phyloP scores from a whole-genome alignment of 2,329 filamentous ascomycete genomes.

The Ploettnerulaceae sp. region DNA sequence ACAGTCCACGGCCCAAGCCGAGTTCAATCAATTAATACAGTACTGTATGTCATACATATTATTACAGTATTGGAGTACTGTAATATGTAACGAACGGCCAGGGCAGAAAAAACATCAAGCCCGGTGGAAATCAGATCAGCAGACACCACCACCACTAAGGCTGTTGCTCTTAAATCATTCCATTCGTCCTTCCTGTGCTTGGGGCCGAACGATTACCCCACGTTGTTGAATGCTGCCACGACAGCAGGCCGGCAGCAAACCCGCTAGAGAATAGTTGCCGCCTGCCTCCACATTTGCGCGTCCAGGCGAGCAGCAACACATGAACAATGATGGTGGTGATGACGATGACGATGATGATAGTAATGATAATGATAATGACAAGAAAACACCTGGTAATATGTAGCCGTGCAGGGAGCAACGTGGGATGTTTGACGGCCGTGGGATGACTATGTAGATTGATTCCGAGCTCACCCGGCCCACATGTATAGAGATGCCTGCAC shows the following conservation, averaged over 20 bases:
- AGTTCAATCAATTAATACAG: no score
- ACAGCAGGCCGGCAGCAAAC: constrained; percentile 27
- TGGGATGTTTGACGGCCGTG: no score
- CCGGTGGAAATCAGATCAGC: constrained; percentile 9
- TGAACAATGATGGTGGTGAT: no score
- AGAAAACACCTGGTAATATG: no score
- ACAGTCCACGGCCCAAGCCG: no score
- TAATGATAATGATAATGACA: no score
- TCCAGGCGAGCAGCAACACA: no score
- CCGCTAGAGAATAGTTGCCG: constrained; percentile 9
- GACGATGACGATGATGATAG: no score
- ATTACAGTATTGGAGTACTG: no score
- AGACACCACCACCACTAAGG: constrained; percentile 11
- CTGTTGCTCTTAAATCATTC: constrained; percentile 5
- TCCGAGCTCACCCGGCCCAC: constrained; percentile 24
- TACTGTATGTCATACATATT: no score
- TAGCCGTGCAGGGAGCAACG: background rate
- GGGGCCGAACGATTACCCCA: constrained; percentile 32
- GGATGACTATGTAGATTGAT: constrained; percentile 5
- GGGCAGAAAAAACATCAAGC: no score
- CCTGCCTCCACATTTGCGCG: constrained; percentile 9
- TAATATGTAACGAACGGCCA: no score
- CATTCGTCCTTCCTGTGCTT: constrained; percentile 12
- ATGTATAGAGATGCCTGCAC: constrained; percentile 5
- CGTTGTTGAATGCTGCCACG: constrained; percentile 36